Evolutionary conservation across 331 rosid species (phyloP).

Genomic region (Pyracantha coccinea): DNA sequence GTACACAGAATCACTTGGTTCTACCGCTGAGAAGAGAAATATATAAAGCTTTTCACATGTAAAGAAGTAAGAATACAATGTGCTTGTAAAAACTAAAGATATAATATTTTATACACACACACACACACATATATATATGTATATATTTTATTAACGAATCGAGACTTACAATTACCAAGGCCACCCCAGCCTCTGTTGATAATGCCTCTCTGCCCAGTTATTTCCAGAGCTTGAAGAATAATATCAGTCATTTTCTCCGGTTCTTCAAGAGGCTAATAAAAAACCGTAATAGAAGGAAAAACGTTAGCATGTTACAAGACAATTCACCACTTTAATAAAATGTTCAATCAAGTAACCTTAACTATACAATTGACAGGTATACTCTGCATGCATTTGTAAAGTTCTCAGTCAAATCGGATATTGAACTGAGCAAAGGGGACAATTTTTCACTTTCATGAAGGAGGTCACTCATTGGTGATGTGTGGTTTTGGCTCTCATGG

Average conservation of each 20-base stretch:
- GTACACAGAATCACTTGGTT: conserved; percentile 48
- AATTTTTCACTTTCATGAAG: background rate
- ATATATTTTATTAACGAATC: background rate
- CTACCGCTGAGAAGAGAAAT: conserved; percentile 54
- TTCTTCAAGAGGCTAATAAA: conserved; percentile 61
- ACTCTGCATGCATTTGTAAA: background rate
- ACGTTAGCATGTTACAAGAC: background rate
- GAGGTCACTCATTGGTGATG: background rate
- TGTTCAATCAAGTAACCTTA: background rate
- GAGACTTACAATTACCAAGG: conserved; percentile 76
- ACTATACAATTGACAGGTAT: background rate
- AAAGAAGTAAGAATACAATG: background rate
- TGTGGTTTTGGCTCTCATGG: background rate
- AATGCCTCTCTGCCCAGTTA: conserved; percentile 76
- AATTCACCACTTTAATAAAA: background rate
- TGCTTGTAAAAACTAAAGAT: background rate
- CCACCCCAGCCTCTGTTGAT: conserved; percentile 99
- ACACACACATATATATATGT: too few species aligned
- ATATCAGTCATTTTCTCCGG: conserved; percentile 70
- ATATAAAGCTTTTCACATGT: background rate
- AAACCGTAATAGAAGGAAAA: background rate
- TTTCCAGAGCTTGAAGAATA: conserved; percentile 71
- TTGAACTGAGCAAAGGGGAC: background rate
- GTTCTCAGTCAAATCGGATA: background rate
- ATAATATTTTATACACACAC: too few species aligned